These are phyloP conservation scores for Clavispora fructus DNA, from an alignment of 805 yeast genomes.

Conservation along the genomic window DNA sequence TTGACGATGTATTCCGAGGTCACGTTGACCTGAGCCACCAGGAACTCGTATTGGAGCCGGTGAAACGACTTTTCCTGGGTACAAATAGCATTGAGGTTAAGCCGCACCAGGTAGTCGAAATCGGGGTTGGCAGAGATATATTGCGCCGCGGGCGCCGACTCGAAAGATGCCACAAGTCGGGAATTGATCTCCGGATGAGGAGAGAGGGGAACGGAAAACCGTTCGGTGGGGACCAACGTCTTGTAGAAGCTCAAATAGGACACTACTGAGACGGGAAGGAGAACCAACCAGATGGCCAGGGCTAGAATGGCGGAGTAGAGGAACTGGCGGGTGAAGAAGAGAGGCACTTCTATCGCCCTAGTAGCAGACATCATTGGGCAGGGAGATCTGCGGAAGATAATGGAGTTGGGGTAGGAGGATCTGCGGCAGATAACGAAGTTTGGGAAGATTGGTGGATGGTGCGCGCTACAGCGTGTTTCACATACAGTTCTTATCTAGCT, in stretches of 20 bases:
- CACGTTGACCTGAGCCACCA: background rate
- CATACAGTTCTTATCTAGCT: background rate
- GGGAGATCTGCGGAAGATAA: background rate
- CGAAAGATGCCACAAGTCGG: background rate
- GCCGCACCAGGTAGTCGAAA: slow-evolving; percentile 8
- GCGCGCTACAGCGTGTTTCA: background rate
- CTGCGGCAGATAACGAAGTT: no score
- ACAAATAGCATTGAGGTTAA: slow-evolving; percentile 23
- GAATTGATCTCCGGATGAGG: background rate
- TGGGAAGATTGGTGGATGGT: no score
- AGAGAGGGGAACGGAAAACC: slow-evolving; percentile 7
- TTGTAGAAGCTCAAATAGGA: slow-evolving; percentile 33
- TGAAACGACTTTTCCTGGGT: slow-evolving; percentile 15
- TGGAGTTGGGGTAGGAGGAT: no score
- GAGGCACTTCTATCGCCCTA: slow-evolving; percentile 1
- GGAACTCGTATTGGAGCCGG: slow-evolving; percentile 9
- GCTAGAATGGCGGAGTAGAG: slow-evolving; percentile 9
- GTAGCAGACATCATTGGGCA: background rate
- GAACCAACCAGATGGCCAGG: slow-evolving; percentile 20
- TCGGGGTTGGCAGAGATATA: slow-evolving; percentile 9
- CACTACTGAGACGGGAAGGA: slow-evolving; percentile 31
- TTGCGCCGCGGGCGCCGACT: background rate
- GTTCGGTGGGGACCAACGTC: slow-evolving; percentile 26
- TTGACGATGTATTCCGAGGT: slow-evolving; percentile 13
- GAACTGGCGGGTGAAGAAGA: slow-evolving; percentile 13